phyloP scores from a whole-genome alignment of 441 rosid genomes.

The Euphorbia celastroides region DNA sequence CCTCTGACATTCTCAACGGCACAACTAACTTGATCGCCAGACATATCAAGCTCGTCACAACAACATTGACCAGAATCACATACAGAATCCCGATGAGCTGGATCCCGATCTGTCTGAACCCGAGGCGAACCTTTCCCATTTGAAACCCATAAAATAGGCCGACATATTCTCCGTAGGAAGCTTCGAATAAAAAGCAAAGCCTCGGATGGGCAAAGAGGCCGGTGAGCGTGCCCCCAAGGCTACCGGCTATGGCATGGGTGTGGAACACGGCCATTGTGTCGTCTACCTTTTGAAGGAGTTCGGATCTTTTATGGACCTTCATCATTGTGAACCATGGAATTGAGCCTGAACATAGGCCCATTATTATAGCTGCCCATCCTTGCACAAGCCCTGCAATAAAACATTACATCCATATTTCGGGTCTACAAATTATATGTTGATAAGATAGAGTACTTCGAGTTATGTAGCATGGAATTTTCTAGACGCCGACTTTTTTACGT shows the following conservation, averaged over 20 bases:
- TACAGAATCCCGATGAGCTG: constrained; percentile 39
- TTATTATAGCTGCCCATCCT: constrained; percentile 52
- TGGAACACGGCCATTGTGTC: constrained; percentile 57
- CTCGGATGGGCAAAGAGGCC: constrained; percentile 45
- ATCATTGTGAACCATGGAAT: constrained; percentile 60
- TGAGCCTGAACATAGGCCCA: constrained; percentile 54
- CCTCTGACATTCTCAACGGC: constrained; percentile 50
- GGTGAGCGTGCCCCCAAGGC: constrained; percentile 41
- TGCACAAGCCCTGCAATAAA: constrained; percentile 38
- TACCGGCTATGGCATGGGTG: constrained; percentile 53
- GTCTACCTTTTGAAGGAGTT: constrained; percentile 43
- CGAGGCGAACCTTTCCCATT: constrained; percentile 13
- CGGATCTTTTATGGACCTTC: constrained; percentile 44
- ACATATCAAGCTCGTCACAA: constrained; percentile 39
- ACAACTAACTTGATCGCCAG: constrained; percentile 25
- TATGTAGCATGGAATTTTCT: no score
- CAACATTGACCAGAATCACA: constrained; percentile 26
- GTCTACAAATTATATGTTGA: no score
- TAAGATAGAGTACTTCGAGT: no score
- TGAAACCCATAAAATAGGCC: constrained; percentile 44
- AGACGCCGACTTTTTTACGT: no score
- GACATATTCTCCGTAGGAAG: constrained; percentile 6
- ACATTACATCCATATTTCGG: neutral
- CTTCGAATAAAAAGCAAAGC: constrained; percentile 29
- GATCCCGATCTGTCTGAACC: constrained; percentile 36